These are phyloP conservation scores for Schizothecium vesticola DNA, from an alignment of 495 filamentous ascomycete species.

Conservation along the genomic window DNA sequence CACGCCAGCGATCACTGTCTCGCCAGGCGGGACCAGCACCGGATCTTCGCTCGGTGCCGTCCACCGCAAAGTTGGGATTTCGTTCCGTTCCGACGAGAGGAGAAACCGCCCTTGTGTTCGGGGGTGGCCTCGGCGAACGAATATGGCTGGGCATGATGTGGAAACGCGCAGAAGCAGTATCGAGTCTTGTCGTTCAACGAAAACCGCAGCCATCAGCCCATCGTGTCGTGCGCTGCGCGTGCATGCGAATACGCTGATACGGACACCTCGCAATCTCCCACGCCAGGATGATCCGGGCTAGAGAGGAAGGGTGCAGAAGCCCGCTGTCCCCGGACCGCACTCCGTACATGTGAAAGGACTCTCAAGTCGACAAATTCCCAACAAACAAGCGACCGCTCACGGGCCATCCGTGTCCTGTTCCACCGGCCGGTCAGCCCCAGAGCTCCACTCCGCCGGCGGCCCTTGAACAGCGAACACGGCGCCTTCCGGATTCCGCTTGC, in stretches of 20 bases:
- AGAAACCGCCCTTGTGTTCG: not conserved
- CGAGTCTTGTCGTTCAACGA: not conserved
- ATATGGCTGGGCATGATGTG: not conserved
- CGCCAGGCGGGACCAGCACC: not conserved
- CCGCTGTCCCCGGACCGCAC: not conserved
- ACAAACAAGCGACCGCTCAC: not conserved
- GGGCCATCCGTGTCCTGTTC: not conserved
- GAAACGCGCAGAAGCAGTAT: not conserved
- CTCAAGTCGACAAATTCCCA: no score
- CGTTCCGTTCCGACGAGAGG: not conserved
- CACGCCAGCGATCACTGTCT: not conserved
- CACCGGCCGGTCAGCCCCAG: not conserved
- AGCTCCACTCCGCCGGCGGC: not conserved
- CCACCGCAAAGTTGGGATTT: not conserved
- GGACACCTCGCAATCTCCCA: not conserved
- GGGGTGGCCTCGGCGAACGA: not conserved
- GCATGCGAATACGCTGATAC: not conserved
- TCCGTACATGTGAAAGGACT: not conserved
- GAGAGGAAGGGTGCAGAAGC: no score
- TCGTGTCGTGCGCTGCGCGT: no score
- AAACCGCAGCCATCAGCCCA: not conserved
- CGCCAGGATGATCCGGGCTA: not conserved
- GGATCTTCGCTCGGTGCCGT: not conserved
- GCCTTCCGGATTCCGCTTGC: not conserved
- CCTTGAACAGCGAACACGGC: not conserved